Conservation (phyloP, 163 green algal species). For the Scenedesmus sp. region DNA sequence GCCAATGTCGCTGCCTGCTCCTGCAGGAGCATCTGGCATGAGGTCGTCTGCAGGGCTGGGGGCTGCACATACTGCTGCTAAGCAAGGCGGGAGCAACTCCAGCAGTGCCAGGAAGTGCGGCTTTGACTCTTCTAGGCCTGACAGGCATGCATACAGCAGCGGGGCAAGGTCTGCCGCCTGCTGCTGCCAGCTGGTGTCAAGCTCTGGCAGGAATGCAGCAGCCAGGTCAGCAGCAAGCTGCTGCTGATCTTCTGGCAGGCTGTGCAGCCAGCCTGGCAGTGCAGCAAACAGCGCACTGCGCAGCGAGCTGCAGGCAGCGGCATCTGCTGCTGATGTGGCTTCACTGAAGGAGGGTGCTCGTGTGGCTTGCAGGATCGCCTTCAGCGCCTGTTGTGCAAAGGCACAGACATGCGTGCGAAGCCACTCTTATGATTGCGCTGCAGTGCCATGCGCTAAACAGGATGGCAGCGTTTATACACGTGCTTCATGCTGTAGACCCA, state of each 20-base stretch:
- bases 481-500: not conserved
- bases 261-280: slow-evolving; percentile 26
- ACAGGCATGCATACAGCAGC: slow-evolving; percentile 17
- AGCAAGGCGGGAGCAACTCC: slow-evolving; percentile 32
- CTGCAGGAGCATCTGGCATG: slow-evolving; percentile 28
- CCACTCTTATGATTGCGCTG: too few relatives aligned
- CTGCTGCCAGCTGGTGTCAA: slow-evolving; percentile 21
- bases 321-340: not conserved
- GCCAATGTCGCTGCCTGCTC: not conserved
- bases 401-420: not conserved
- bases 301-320: slow-evolving; percentile 21
- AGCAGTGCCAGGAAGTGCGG: slow-evolving; percentile 25
- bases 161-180: not conserved
- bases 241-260: slow-evolving; percentile 17
- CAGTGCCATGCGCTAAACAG: not conserved
- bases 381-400: not conserved
- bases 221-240: slow-evolving; percentile 25
- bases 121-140: slow-evolving; percentile 25
- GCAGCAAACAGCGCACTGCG: not conserved
- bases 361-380: not conserved
- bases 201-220: not conserved
- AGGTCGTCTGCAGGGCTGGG: not conserved
- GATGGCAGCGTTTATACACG: not conserved
- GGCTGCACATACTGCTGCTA: not conserved
- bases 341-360: not conserved